Conservation (phyloP, 768 basidiomycete species). For the Trametes sanguinea region DNA sequence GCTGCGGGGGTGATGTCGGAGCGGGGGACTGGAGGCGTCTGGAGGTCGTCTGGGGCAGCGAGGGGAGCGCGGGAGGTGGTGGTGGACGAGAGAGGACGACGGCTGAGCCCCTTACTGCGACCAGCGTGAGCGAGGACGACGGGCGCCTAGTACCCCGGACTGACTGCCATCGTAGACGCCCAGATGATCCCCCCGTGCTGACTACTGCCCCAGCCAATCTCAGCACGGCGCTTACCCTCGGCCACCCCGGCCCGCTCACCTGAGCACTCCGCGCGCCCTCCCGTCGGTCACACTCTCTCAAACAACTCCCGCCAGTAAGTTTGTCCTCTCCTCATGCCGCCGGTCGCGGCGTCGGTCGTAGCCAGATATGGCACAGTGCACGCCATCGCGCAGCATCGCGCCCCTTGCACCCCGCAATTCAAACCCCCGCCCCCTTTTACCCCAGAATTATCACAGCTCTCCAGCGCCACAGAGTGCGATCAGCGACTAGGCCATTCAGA, state of each 20-base stretch:
- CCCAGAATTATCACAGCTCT: background rate
- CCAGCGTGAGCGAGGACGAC: background rate
- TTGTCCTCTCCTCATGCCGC: background rate
- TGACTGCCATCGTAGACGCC: constrained; percentile 7
- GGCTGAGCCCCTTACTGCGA: background rate
- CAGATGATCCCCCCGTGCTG: constrained; percentile 13
- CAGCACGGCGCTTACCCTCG: background rate
- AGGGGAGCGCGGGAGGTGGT: background rate
- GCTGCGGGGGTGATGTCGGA: background rate
- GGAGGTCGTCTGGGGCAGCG: background rate
- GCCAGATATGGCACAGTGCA: background rate
- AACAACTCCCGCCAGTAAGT: constrained; percentile 5
- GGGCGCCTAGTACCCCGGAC: constrained; percentile 6
- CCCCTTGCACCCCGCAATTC: background rate
- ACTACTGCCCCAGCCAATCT: constrained; percentile 9
- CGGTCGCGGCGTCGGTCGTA: background rate
- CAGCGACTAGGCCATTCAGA: background rate
- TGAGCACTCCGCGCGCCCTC: constrained; percentile 3
- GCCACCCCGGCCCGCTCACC: background rate
- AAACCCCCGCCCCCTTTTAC: background rate
- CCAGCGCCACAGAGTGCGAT: constrained; percentile 2
- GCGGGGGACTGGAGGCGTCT: background rate
- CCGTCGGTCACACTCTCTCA: constrained; percentile 3
- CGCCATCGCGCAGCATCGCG: background rate
- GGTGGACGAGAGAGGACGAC: background rate